These are phyloP conservation scores for Scolecobasidium constrictum DNA, from an alignment of 2,329 filamentous ascomycete species.

Conservation along the genomic window DNA sequence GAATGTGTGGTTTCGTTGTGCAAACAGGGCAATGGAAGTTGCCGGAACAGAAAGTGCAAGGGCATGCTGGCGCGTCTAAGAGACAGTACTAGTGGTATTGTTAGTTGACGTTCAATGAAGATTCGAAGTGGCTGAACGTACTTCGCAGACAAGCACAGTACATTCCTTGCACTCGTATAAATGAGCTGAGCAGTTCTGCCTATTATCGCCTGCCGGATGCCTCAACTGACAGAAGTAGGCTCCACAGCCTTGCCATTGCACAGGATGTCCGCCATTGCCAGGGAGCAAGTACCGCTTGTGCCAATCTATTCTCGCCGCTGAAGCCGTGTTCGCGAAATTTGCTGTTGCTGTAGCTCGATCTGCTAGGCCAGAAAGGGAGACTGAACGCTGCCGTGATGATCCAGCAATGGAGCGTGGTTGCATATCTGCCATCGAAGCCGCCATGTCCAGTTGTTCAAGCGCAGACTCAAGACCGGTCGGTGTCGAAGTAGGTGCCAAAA, in stretches of 20 bases:
- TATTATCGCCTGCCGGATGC: constrained; percentile 25
- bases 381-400: constrained; percentile 7
- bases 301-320: constrained; percentile 5
- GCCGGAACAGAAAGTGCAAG: constrained; percentile 26
- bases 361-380: constrained; percentile 5
- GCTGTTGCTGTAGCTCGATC: background rate
- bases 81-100: constrained; percentile 21
- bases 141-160: constrained; percentile 29
- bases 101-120: background rate
- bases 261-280: constrained; percentile 28
- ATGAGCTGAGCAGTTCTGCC: constrained; percentile 23
- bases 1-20: constrained; percentile 21
- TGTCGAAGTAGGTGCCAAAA: background rate
- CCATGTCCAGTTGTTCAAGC: background rate
- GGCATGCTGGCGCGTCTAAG: constrained; percentile 20
- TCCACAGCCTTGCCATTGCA: constrained; percentile 32
- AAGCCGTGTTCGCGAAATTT: constrained; percentile 14
- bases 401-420: constrained; percentile 4
- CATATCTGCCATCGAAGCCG: background rate
- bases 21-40: constrained; percentile 30
- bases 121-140: constrained; percentile 22
- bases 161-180: constrained; percentile 29
- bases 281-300: constrained; percentile 21
- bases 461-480: constrained; percentile 1
- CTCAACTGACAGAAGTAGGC: constrained; percentile 30